These are phyloP conservation scores for Debaryomyces robertsiae DNA, from an alignment of 1,139 yeast genomes.

Conservation along the genomic window DNA sequence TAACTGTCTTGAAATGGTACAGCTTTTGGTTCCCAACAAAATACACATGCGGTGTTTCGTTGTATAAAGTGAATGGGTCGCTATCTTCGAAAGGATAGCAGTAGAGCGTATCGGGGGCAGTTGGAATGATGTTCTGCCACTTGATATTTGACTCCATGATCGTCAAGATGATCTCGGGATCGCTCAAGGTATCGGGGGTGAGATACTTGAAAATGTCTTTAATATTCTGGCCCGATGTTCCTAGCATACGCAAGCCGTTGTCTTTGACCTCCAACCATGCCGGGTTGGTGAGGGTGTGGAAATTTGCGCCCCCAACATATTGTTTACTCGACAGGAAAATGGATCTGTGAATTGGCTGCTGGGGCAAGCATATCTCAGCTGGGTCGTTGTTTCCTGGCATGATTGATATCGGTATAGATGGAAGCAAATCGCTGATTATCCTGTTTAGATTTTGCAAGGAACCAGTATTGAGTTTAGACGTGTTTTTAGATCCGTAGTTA, in stretches of 20 bases:
- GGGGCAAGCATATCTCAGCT: conserved; percentile 81
- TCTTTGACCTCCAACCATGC: conserved; percentile 55
- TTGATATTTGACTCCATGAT: conserved; percentile 68
- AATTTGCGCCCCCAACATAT: conserved; percentile 41
- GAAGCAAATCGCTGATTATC: conserved; percentile 59
- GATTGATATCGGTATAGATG: conserved; percentile 66
- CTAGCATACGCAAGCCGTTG: conserved; percentile 60
- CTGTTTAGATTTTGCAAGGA: conserved; percentile 52
- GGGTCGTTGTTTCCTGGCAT: conserved; percentile 91
- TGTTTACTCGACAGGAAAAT: conserved; percentile 55
- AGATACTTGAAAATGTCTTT: conserved; percentile 73
- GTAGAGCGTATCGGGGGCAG: conserved; percentile 94
- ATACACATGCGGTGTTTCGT: conserved; percentile 81
- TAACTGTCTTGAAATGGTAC: conserved; percentile 44
- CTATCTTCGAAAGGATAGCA: conserved; percentile 79
- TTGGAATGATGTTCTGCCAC: conserved; percentile 91
- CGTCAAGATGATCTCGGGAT: conserved; percentile 37
- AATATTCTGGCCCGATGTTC: conserved; percentile 84
- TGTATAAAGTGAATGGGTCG: conserved; percentile 76
- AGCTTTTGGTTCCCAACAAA: conserved; percentile 81
- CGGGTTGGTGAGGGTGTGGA: conserved; percentile 72
- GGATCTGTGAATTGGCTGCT: conserved; percentile 82
- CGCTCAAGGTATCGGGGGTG: conserved; percentile 22
- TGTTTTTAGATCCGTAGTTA: conserved; percentile 57
- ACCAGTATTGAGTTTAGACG: conserved; percentile 49